Evolutionary conservation across 2,329 filamentous ascomycete species (phyloP).

Genomic region (Thelonectria rubi): DNA sequence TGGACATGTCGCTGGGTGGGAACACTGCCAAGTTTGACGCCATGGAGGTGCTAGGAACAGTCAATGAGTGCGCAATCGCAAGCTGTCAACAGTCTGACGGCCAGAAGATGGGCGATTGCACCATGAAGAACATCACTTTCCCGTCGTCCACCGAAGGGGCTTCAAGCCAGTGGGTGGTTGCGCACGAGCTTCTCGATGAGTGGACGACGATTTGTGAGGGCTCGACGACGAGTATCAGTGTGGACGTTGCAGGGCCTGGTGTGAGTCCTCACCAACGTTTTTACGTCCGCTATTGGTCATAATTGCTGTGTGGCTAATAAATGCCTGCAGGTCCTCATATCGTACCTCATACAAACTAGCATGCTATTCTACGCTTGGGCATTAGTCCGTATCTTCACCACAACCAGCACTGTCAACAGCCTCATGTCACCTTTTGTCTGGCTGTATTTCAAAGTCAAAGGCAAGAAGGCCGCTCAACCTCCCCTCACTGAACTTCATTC

Average conservation of each 20-base stretch:
- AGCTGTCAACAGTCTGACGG: background rate
- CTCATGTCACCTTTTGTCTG: background rate
- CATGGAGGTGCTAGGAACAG: background rate
- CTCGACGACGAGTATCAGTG: background rate
- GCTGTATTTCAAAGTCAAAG: background rate
- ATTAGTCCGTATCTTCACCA: background rate
- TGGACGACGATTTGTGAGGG: background rate
- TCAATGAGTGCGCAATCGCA: background rate
- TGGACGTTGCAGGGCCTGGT: conserved; percentile 1
- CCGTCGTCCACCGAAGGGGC: background rate
- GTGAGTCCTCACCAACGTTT: background rate
- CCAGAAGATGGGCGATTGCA: background rate
- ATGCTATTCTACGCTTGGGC: background rate
- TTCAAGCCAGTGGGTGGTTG: background rate
- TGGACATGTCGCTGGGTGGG: background rate
- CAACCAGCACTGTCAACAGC: background rate
- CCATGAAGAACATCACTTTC: background rate
- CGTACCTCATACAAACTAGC: background rate
- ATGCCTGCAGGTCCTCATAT: background rate
- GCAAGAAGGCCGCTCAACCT: background rate
- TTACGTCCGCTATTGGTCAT: background rate
- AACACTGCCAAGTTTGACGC: background rate
- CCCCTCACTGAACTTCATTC: background rate
- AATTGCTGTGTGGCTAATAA: background rate
- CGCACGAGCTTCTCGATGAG: background rate